These are phyloP conservation scores for Paramecium biaurelia DNA, from an alignment of 73 alveolate species.

Conservation along the genomic window DNA sequence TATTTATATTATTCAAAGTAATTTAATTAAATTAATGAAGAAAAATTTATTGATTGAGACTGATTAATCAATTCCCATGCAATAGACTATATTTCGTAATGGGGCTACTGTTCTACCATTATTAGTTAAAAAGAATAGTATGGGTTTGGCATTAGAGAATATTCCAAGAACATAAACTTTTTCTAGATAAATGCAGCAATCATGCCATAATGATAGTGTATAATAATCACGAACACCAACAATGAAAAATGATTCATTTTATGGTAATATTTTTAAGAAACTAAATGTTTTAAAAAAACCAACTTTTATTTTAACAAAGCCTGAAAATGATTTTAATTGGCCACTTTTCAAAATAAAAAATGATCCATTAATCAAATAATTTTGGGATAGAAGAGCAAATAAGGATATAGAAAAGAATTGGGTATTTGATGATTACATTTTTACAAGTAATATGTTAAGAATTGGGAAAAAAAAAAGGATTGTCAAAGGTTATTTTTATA, in stretches of 20 bases:
- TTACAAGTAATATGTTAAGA: constrained; percentile 4
- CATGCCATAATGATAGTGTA: constrained; percentile 14
- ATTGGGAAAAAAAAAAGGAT: neutral
- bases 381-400: neutral
- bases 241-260: neutral
- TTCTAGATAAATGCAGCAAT: constrained; percentile 5
- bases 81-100: constrained; percentile 25
- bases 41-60: neutral
- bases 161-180: constrained; percentile 25
- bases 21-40: neutral
- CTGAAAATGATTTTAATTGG: neutral
- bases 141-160: neutral
- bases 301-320: neutral
- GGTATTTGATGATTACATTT: neutral
- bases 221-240: constrained; percentile 29
- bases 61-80: neutral
- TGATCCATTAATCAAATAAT: neutral
- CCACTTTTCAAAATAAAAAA: neutral
- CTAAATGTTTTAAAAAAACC: neutral
- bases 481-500: constrained; percentile 38
- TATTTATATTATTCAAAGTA: neutral
- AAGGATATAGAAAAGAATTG: neutral
- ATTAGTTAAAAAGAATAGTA: neutral
- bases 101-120: neutral
- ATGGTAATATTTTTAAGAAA: neutral